Base-by-base conservation (phyloP, 2,329 filamentous ascomycete species). In the Capronia coronata region DNA sequence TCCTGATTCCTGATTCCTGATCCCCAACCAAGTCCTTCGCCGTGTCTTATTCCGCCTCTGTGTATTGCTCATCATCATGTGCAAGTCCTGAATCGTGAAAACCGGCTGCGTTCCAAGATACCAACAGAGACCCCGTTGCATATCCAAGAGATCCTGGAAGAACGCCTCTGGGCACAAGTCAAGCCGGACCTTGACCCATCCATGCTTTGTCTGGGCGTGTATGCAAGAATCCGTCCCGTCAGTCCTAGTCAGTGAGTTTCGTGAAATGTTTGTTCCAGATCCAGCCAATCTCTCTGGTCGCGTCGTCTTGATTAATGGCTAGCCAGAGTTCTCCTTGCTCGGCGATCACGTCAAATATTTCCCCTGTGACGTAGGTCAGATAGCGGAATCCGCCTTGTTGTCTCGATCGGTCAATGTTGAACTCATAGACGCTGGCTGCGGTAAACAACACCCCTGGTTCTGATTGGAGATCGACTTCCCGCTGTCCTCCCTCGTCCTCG, bases 221-320 rank as follows among this genome's bases (percentile, higher is more conserved):
- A n/a, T n/a, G n/a, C n/a, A n/a, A n/a, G n/a, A n/a, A n/a, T n/a
- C n/a, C n/a, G n/a, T n/a, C n/a, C n/a, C n/a, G n/a, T 6, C 18
- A 11, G 21, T 59, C 30, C n/a, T 45, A 60, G 39, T 42, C 61
- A 23, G 69, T 68, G 42, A 79, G 64, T 47, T 74, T 75, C 35
- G 85, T 85, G 74, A 98, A 98, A 71, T 98, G 93, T 68, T 96
- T 96, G 62, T 90, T 94, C 93, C 93, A 98, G 62, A 98, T 95
- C 93, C 93, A 98, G 44, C 93, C 93, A 27, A 97, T 83, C 57
- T 82, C 77, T 57, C 85, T 79, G 9, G 74, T 76, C 1, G 81
- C 73, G 67, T 98, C 93, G 64, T 98, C 93, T 70, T 98, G 93
- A 65, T 98, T 98, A 68, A 88, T 88, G 46, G 93, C 93, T 49